Base-by-base conservation (phyloP, 2,329 filamentous ascomycete genomes). In the Aspergillus texensis region DNA sequence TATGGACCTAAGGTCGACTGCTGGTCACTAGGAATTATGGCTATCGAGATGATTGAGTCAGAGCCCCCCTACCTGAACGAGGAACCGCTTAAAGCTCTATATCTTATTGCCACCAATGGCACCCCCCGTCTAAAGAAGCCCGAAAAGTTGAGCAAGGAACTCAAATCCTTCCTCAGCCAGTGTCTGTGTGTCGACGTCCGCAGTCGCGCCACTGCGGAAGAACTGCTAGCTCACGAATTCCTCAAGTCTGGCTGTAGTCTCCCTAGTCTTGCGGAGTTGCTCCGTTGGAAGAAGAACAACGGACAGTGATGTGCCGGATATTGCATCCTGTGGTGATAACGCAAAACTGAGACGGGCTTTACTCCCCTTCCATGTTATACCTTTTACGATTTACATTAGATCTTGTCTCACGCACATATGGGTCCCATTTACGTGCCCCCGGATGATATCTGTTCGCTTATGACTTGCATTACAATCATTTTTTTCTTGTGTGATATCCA, bases 41-140 rank as follows among this genome's bases (percentile, higher is more conserved):
- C 95, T 28, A 98, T 99, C 74, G 95, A 99, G 81, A 97, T 99
- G 95, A 98, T 98, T 74, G 95, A 99, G 78, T 96, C 93, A 21
- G 95, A 99, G 79, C 95, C 95, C 6, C 95, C 95, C 0, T 99
- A 99, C 78, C 87, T 98, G 43, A 98, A 98, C 80, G 95, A 98
- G 80, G 94, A 98, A 79, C 95, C 95, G 0, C 87, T 99, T 62
- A 98, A 98, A 84, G 95, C 95, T 9, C 86, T 99, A 54, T 99
- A 97, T 78, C 87, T 99, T 66, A 99, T 99, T 76, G 95, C 95
- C 55, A 99, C 95, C 61, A 98, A 98, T 81, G 95, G 95, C 69
- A 98, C 95, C 3, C 95, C 95, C 26, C 89, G 93, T 62, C 86
- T 99, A 67, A 99, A 99, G 91, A 97, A 97, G 82, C 94, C 95